Conservation (phyloP, 176 grass and related monocot species). For the Oryza longistaminata region DNA sequence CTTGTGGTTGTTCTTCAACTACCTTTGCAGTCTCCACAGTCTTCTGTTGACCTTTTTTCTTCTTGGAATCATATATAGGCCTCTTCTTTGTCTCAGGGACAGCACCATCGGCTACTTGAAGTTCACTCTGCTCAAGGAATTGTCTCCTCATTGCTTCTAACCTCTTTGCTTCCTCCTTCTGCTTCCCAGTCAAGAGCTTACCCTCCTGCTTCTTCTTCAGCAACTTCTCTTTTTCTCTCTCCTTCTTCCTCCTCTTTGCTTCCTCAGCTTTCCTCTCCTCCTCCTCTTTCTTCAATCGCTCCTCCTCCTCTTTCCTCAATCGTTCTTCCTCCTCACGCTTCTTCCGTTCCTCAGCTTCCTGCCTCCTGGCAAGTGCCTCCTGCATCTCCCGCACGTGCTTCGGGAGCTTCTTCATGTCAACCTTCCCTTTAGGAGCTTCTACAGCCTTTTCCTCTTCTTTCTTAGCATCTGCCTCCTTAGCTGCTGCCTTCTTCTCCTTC, state of each 20-base stretch:
- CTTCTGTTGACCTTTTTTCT: slow-evolving; percentile 64
- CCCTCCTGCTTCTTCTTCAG: slow-evolving; percentile 88
- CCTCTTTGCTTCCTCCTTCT: slow-evolving; percentile 89
- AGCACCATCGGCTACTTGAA: slow-evolving; percentile 46
- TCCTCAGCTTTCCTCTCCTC: slow-evolving; percentile 77
- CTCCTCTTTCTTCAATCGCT: slow-evolving; percentile 59
- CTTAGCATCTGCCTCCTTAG: slow-evolving; percentile 49
- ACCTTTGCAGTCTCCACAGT: slow-evolving; percentile 40
- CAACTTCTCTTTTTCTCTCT: slow-evolving; percentile 87
- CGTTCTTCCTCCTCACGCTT: slow-evolving; percentile 85
- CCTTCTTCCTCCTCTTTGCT: slow-evolving; percentile 84
- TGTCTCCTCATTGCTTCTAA: slow-evolving; percentile 92
- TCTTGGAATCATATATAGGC: slow-evolving; percentile 87
- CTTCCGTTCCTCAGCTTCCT: slow-evolving; percentile 73
- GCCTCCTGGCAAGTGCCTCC: slow-evolving; percentile 71
- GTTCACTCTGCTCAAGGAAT: slow-evolving; percentile 80
- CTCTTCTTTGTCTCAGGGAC: slow-evolving; percentile 71
- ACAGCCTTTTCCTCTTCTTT: slow-evolving; percentile 58
- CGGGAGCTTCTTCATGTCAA: slow-evolving; percentile 78
- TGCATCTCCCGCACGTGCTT: slow-evolving; percentile 86
- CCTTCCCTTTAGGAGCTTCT: slow-evolving; percentile 70
- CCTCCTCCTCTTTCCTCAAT: slow-evolving; percentile 79
- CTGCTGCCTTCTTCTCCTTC: slow-evolving; percentile 87
- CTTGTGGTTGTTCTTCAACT: slow-evolving; percentile 55
- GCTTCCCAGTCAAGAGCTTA: slow-evolving; percentile 82